A percentile compares a stretch with the other conserved stretches of the same genome.
Evolutionary conservation across 2,329 filamentous ascomycete species (phyloP).

Genomic region (Rhynchosporium secalis): DNA sequence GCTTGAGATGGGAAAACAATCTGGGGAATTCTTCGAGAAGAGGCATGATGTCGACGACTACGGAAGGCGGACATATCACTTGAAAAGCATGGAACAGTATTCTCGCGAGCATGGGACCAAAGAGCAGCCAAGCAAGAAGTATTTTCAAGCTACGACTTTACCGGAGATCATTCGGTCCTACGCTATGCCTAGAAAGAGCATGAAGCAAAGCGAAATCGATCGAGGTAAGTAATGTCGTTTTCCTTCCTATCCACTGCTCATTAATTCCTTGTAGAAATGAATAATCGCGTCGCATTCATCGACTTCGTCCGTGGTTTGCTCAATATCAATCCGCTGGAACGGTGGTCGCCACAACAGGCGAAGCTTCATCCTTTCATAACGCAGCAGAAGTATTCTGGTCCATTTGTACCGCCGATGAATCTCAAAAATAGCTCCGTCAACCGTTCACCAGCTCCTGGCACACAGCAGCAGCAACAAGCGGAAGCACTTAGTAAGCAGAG

Average conservation of each 20-base stretch:
- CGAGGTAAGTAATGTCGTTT: conserved; percentile 64
- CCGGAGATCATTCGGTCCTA: conserved; percentile 98
- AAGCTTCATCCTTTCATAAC: conserved; percentile 98
- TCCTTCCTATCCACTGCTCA: conserved; percentile 21
- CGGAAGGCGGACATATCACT: conserved; percentile 81
- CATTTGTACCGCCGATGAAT: conserved; percentile 97
- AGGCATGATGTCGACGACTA: conserved; percentile 79
- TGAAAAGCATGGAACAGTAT: conserved; percentile 98
- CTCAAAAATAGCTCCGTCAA: conserved; percentile 83
- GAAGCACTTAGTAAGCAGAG: conserved; percentile 93
- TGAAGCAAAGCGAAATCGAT: conserved; percentile 96
- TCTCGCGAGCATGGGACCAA: conserved; percentile 93
- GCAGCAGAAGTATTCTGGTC: conserved; percentile 93
- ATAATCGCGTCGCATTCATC: conserved; percentile 94
- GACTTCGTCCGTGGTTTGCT: conserved; percentile 94
- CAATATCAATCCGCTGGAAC: conserved; percentile 91
- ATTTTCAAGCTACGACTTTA: conserved; percentile 90
- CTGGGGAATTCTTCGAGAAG: conserved; percentile 96
- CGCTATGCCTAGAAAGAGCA: conserved; percentile 97
- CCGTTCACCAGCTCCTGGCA: conserved; percentile 86
- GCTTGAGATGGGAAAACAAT: conserved; percentile 98
- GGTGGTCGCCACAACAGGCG: conserved; percentile 97
- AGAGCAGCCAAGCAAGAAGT: conserved; percentile 99
- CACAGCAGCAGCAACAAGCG: conserved; percentile 93
- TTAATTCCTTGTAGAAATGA: conserved; percentile 73